Percentiles rank a stretch among this genome's conserved stretches.
phyloP scores from a whole-genome alignment of 2,329 filamentous ascomycete genomes.

The Cyphellophora europaea region DNA sequence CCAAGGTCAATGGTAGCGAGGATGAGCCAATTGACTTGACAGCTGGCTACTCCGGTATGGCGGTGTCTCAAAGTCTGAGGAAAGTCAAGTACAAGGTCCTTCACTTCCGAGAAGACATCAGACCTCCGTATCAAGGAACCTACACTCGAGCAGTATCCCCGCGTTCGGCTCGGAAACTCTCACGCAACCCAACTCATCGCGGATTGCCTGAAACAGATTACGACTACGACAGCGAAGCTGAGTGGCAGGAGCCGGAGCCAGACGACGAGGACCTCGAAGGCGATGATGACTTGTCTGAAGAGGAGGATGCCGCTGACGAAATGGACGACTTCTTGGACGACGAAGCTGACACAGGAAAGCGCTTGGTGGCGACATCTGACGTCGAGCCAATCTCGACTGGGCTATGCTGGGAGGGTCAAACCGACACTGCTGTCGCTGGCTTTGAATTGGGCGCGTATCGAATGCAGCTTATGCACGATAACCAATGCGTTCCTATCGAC shows the following conservation, averaged over 20 bases:
- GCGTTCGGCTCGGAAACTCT: constrained; percentile 33
- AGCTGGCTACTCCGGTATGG: constrained; percentile 22
- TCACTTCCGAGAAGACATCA: constrained; percentile 52
- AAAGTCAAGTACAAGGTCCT: constrained; percentile 46
- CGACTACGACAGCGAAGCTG: constrained; percentile 56
- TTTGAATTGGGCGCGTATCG: constrained; percentile 50
- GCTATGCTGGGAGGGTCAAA: constrained; percentile 67
- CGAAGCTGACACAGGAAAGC: constrained; percentile 60
- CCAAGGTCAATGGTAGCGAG: constrained; percentile 39
- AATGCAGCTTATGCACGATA: constrained; percentile 48
- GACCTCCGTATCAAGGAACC: constrained; percentile 55
- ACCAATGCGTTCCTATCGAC: constrained; percentile 51
- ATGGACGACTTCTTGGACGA: constrained; percentile 88
- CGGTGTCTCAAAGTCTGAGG: constrained; percentile 4
- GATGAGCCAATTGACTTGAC: constrained; percentile 28
- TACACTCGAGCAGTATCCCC: constrained; percentile 42
- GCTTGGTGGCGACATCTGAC: constrained; percentile 52
- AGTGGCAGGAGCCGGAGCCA: constrained; percentile 63
- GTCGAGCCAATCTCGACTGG: constrained; percentile 71
- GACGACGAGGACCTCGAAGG: constrained; percentile 61
- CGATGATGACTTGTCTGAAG: constrained; percentile 53
- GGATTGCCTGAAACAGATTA: constrained; percentile 48
- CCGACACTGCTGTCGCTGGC: constrained; percentile 33
- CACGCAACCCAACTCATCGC: constrained; percentile 45
- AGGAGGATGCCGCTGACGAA: constrained; percentile 64